Base-by-base conservation (phyloP, 352 stramenopile species). In the Thalassiosira gravida region DNA sequence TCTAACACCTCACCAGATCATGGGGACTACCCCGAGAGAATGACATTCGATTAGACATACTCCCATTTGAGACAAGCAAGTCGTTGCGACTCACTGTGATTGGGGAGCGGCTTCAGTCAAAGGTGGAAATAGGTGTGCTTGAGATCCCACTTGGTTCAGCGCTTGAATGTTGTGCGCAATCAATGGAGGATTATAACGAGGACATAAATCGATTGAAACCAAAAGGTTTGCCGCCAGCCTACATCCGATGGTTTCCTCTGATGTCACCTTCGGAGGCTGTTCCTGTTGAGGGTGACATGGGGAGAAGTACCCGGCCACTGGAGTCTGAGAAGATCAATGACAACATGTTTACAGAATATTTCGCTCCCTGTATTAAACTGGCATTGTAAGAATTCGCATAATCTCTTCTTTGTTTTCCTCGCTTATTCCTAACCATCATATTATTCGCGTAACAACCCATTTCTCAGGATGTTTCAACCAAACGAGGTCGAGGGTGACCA, bases 231-330 rank as follows among this genome's bases (percentile, higher is more conserved):
- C 39, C 53, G 32, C 80, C 80, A 61, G 66, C 80, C n/a, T 91
- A 92, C 57, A 58, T 80, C 55, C 57, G 87, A 35, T 95, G 90
- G 90, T 95, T 95, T 77, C 90, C 90, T 9, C 56, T 95, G 24
- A 86, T 77, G 50, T 80, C 82, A 62, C 84, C 88, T 25, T 80
- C 82, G 44, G 83, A 92, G n/a, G 72, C 67, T 37, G 59, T 87
- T 30, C 76, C 78, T 18, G 67, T 92, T 6, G 90, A 93, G 74
- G 88, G 88, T 37, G 85, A 93, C 47, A 89, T 92, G 79, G 85
- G 87, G 29, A 57, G 83, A 74, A 87, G 75, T 39, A 59, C 37
- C 20, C 71, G 80, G 1, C 82, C 88, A 37, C 44, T 74, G 58
- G 88, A 93, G 73, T 83, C 66, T 35, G 90, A 95, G 68, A 84